Percentiles rank a stretch among this genome's conserved stretches.
Evolutionary conservation across 2,329 filamentous ascomycete genomes (phyloP).

Genomic region (Fusarium setosum): DNA sequence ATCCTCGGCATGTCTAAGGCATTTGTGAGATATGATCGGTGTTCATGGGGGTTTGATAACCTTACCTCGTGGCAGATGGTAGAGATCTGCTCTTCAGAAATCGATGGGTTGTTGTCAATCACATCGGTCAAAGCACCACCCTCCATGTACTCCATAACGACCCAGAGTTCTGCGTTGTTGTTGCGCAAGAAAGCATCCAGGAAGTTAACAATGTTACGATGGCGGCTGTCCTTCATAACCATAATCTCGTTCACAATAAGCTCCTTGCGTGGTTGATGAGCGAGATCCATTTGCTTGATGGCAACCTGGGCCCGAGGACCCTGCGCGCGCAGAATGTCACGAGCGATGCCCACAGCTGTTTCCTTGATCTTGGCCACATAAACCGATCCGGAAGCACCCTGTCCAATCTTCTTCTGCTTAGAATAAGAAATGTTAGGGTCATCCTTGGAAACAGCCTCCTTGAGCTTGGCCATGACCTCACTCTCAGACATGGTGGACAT

Average conservation of each 20-base stretch:
- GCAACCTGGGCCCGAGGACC: constrained; percentile 90
- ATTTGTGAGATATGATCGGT: constrained; percentile 27
- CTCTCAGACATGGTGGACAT: constrained; percentile 99
- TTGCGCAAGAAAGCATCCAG: constrained; percentile 96
- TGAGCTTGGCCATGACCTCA: constrained; percentile 96
- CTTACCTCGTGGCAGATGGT: constrained; percentile 96
- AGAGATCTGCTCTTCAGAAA: constrained; percentile 96
- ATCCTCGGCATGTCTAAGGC: constrained; percentile 87
- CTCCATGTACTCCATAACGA: constrained; percentile 99
- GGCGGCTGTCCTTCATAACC: constrained; percentile 99
- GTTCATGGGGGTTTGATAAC: constrained; percentile 7
- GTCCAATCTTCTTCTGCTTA: constrained; percentile 99
- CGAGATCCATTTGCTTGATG: constrained; percentile 99
- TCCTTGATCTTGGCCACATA: constrained; percentile 98
- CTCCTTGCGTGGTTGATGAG: constrained; percentile 96
- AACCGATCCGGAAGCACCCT: constrained; percentile 96
- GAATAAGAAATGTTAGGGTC: constrained; percentile 96
- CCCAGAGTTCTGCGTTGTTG: constrained; percentile 96
- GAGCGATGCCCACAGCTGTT: constrained; percentile 85
- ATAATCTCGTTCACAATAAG: constrained; percentile 99
- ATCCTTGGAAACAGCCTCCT: constrained; percentile 94
- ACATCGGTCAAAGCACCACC: constrained; percentile 97
- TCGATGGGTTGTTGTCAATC: constrained; percentile 95
- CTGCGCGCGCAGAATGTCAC: constrained; percentile 81
- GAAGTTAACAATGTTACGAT: constrained; percentile 99